Evolutionary conservation across 495 filamentous ascomycete species (phyloP), one percentile per base, ranked within the genome.

Genomic region (Niebla homalea): DNA sequence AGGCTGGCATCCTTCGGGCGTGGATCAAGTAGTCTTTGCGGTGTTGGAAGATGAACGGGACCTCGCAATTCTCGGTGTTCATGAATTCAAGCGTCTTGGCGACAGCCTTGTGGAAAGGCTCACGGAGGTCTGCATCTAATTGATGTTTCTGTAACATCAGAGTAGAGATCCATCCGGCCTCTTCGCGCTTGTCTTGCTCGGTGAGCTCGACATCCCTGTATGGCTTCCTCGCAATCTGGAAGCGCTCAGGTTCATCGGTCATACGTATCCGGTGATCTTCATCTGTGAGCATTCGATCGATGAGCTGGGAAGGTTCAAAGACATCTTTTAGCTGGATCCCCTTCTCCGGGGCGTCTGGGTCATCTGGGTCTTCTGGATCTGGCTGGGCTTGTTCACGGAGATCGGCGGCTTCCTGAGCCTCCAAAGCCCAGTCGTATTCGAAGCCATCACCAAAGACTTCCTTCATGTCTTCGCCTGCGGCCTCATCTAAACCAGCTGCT

Each of bases 1-100:
- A 67, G 15, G 67, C 55, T 26, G 77, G 70, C 12, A 83, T 76
- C 64, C 87, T 89, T 50, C 80, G 81, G 42, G 88, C 82, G 58
- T 98, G 88, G 53, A 97, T 96, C 53, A 98, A 79, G 63, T 97
- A 97, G 62, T 98, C 92, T 64, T 94, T 89, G 36, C 93, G 86
- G 57, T 98, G 90, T 60, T 97, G 93, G 65, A 95, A 96, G 55
- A 98, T 89, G 61, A 92, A 98, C 0, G 92, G 90, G 4, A 96
- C 89, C 60, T 98, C 92, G 62, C 84, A 86, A 48, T 93, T 84
- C 53, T 96, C 89, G 6, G 87, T 78, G 37, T 90, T 83, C 59
- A 98, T 83, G 56, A 97, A 95, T 57, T 94, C 87, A 49, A 98
- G 72, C n/a, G 96, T 87, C 64, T 93, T 93, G 48, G 79, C 79